Evolutionary conservation across 495 filamentous ascomycete genomes (phyloP), one percentile per base, ranked within the genome.

Genomic region (Trichocladium uniseriatum): DNA sequence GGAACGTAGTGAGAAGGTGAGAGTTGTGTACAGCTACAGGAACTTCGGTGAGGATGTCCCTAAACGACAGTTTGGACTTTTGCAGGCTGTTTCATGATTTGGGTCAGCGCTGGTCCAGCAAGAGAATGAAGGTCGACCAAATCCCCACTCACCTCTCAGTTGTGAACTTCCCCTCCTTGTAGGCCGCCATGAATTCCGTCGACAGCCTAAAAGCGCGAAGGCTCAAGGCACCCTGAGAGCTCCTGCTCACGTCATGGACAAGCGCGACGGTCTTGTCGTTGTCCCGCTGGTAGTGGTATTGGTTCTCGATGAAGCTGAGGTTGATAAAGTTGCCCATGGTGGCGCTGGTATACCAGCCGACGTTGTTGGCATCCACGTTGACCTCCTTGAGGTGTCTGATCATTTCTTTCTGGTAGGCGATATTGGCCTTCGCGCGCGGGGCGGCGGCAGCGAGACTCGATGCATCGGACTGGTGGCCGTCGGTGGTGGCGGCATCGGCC

Each of bases 271-370:
- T 95, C 63, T 81, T 76, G 65, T 95, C 89, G 63, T 96, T 97
- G 59, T 90, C 87, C 61, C 85, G 89, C 75, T 98, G 92, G 72
- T 95, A 97, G 71, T 87, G 86, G 69, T 83, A 90, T 69, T 96
- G 92, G 69, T 97, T 98, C 76, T 98, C 92, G 72, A 97, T 87
- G 62, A 94, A 89, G 73, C 86, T 88, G 58, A 83, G 67, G 73
- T 86, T 95, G 71, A 97, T 79, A 51, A 97, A 98, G 76, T 96
- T 96, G 63, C 92, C 94, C 81, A 98, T 92, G 70, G 89, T 95
- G 50, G 91, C 89, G 69, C 89, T 96, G 46, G 88, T 95, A 70
- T 98, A 98, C 91, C 91, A 98, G 49, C 92, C 92, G 47, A 94
- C 89, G 58, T 88, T 95, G 73, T 97, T 94, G 53, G 92, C 92